Conservation (phyloP, 345 rosid species). For the Mercurialis annua region DNA sequence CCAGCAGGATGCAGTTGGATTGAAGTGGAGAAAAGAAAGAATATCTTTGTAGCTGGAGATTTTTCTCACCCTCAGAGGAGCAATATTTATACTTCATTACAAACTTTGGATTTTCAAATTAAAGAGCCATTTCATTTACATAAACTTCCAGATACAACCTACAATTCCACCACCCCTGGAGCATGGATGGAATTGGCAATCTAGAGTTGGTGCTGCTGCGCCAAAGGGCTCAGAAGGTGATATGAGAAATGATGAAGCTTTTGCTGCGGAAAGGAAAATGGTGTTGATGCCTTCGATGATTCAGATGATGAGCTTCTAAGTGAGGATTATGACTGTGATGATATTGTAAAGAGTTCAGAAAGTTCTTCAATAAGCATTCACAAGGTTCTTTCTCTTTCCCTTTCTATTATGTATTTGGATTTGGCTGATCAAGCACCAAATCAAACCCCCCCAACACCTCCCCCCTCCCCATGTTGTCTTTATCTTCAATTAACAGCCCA, state of each 20-base stretch:
- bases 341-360: constrained; percentile 69
- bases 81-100: constrained; percentile 39
- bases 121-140: constrained; percentile 42
- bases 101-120: constrained; percentile 49
- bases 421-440: too few relatives aligned
- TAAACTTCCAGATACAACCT: constrained; percentile 29
- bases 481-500: neutral
- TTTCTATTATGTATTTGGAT: too few relatives aligned
- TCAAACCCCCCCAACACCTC: neutral
- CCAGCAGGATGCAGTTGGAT: constrained; percentile 94
- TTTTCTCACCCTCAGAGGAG: constrained; percentile 55
- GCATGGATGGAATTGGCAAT: constrained; percentile 91
- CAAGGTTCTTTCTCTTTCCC: constrained; percentile 46
- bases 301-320: constrained; percentile 69
- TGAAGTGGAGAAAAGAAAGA: constrained; percentile 58
- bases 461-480: neutral
- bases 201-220: constrained; percentile 44
- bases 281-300: constrained; percentile 41
- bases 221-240: too few relatives aligned
- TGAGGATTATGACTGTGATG: constrained; percentile 84
- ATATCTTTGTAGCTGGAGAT: constrained; percentile 71
- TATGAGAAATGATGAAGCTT: too few relatives aligned
- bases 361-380: constrained; percentile 66
- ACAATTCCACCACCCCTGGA: constrained; percentile 52
- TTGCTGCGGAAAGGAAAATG: constrained; percentile 4